These are phyloP conservation scores for Teratosphaeria pseudoeucalypti DNA, from an alignment of 2,329 filamentous ascomycete genomes.

Conservation along the genomic window DNA sequence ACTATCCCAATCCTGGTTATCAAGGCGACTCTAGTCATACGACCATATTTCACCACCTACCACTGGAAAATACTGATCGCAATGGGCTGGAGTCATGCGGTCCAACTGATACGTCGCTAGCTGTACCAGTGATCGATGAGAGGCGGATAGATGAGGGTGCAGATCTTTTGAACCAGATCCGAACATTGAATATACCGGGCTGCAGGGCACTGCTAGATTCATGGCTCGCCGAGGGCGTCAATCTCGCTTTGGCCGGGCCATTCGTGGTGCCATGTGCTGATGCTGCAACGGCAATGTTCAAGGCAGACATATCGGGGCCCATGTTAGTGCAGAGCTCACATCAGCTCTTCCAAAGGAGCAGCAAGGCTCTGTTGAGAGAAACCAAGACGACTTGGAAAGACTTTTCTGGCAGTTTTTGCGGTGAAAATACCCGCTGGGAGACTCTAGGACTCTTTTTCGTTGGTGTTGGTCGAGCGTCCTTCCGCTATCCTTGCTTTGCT, in stretches of 20 bases:
- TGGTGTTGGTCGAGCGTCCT: background rate
- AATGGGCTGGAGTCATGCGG: background rate
- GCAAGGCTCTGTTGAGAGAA: background rate
- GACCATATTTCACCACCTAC: background rate
- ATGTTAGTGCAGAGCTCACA: background rate
- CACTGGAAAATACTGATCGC: background rate
- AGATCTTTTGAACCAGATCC: background rate
- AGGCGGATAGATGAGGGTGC: background rate
- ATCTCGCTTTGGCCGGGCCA: background rate
- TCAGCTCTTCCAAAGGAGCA: background rate
- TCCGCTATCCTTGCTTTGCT: background rate
- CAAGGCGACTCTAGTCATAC: background rate
- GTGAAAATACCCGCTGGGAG: background rate
- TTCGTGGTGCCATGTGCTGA: background rate
- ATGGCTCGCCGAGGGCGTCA: background rate
- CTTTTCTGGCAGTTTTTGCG: background rate
- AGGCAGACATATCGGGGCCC: background rate
- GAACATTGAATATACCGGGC: background rate
- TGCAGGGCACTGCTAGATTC: background rate
- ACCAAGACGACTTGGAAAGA: background rate
- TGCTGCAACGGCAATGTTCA: background rate
- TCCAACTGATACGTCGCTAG: background rate
- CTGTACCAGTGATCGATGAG: background rate
- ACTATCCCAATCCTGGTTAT: background rate
- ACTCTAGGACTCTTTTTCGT: background rate